Base-by-base conservation (phyloP, 2,329 filamentous ascomycete genomes). In the Aphanocladium album region DNA sequence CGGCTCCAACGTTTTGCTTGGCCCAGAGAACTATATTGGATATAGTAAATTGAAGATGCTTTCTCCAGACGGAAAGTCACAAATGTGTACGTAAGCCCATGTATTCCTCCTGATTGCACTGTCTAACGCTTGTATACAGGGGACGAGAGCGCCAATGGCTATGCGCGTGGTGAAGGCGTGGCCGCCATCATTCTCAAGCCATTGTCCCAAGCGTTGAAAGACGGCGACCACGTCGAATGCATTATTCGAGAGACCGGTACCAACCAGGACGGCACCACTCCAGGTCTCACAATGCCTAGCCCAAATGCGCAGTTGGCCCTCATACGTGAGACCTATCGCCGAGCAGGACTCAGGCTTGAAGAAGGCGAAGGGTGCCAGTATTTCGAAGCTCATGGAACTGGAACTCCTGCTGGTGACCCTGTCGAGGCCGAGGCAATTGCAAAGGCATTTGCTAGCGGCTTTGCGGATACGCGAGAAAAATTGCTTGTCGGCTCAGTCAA, bases 271-370 rank as follows among this genome's bases (percentile, higher is more conserved):
- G 83, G 83, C 23, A 77, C 70, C 59, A 79, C 76, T 0, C 80
- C 80, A 0, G 81, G 81, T 2, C 80, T 85, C 51, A 84, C 82
- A 0, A 77, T 82, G 73, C 84, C 84, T 0, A 83, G 72, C 52
- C 7, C 35, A 3, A 11, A 8, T 8, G 35, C 35, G 11, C 35
- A 39, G 35, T 19, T 9, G 5, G 30, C 30, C 30, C 30, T 30
- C 9, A 30, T 30, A n/a, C n/a, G n/a, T n/a, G n/a, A n/a, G n/a
- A n/a, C 30, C 5, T 9, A 30, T 30, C 30, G 5, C 5, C 30
- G 30, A 5, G 9, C 30, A 30, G 9, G 30, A 30, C 5, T 9
- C 30, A 9, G 30, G 30, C 30, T 30, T 30, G 30, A 30, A 5
- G 30, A 30, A 30, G 5, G 5, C 30, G 30, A 30, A 5, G 5